Evolutionary conservation across 805 yeast species (phyloP), one percentile per base, ranked within the genome.

Genomic region (Saturnispora mendoncae): DNA sequence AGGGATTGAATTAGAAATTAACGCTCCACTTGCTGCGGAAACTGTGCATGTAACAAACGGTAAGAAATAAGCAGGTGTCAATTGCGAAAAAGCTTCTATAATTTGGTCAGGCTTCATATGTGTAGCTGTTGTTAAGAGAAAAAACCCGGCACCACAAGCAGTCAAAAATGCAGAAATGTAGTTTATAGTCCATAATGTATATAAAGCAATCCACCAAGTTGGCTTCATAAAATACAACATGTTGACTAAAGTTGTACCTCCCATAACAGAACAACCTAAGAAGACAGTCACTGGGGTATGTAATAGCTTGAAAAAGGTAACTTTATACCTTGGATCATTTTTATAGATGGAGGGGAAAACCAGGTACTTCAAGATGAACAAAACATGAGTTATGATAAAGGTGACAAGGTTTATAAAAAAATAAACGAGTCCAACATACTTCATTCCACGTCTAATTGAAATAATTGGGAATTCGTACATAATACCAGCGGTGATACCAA

Each of bases 11-110:
- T 55, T 53, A 30, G 62, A 67, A 15, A 86, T 65, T 0, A 73
- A 45, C 1, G 77, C 76, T 3, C 94, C 92, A n/a, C 76, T 65
- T 0, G 94, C 73, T 0, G 87, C 69, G 3, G 77, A 74, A 43
- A 87, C 95, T 1, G 85, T 83, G 23, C 84, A 60, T 1, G 95
- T 72, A 15, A 87, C 90, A n/a, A 84, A 70, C 0, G 94, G 92
- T 39, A 87, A 62, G 18, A 87, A 57, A 3, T 82, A 58, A 2
- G 80, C 68, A 19, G 84, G 71, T 49, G 72, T 73, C 36, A 85
- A 53, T 20, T 66, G 57, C 5, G 63, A 60, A 0, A 58, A 49
- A n/a, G 65, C 55, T 12, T 34, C 32, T n/a, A 57, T 61, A 14
- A 33, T 14, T 8, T 28, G 28, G 7, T 27, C 33, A 15, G 20